These are phyloP conservation scores for Microascus cirrosus DNA, from an alignment of 2,329 filamentous ascomycete genomes.

Conservation along the genomic window DNA sequence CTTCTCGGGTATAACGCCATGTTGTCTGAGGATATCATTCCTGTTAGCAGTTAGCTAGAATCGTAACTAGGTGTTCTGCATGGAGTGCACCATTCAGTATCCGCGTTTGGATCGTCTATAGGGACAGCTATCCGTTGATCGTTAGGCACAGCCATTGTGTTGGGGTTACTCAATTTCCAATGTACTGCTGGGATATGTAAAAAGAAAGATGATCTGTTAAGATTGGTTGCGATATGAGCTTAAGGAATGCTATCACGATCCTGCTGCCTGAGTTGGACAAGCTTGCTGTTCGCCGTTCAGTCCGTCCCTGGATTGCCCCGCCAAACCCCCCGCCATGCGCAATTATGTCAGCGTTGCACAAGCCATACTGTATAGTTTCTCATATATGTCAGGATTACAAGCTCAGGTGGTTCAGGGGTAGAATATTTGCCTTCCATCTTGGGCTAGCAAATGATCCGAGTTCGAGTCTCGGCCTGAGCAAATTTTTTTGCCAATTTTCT, in stretches of 20 bases:
- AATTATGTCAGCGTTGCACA: not conserved
- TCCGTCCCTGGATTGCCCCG: not conserved
- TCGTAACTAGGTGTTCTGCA: not conserved
- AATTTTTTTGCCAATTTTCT: not conserved
- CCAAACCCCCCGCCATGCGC: constrained; percentile 1
- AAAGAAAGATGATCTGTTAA: not conserved
- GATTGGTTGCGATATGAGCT: not conserved
- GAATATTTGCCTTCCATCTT: constrained; percentile 5
- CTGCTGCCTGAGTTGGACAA: not conserved
- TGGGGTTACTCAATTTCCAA: not conserved
- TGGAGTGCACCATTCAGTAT: constrained; percentile 77
- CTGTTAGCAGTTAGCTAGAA: constrained; percentile 29
- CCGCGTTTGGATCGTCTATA: constrained; percentile 88
- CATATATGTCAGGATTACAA: not conserved
- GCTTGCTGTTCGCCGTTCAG: not conserved
- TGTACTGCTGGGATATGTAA: too few relatives aligned
- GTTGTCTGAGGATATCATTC: constrained; percentile 97
- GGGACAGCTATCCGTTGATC: constrained; percentile 66
- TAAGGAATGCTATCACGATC: not conserved
- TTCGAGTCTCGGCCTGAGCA: constrained; percentile 4
- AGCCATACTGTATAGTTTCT: not conserved
- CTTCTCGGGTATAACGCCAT: constrained; percentile 96
- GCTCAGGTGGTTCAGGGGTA: constrained; percentile 5
- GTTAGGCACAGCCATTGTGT: constrained; percentile 46
- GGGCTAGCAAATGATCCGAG: constrained; percentile 4